These are phyloP conservation scores for Chaetomium sp. DNA, from an alignment of 2,329 filamentous ascomycete species.

Conservation along the genomic window DNA sequence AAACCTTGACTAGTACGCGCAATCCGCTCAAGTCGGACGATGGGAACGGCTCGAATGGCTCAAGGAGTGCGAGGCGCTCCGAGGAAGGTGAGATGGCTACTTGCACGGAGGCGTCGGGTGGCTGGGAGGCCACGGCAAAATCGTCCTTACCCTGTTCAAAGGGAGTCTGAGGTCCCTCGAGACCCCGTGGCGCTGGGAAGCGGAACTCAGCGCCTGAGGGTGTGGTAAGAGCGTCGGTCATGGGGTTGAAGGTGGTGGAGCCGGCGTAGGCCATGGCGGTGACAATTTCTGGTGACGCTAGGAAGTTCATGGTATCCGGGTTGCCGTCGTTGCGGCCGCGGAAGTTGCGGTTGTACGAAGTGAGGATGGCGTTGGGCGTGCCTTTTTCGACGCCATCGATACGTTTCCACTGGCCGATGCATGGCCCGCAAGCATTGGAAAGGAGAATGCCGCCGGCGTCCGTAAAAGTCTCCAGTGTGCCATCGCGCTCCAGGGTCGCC, in stretches of 20 bases:
- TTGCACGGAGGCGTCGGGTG: slow-evolving; percentile 62
- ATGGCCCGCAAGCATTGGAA: slow-evolving; percentile 91
- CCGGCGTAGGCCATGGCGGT: slow-evolving; percentile 94
- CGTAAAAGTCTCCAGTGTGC: slow-evolving; percentile 78
- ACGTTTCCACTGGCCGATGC: slow-evolving; percentile 92
- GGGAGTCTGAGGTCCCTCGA: slow-evolving; percentile 52
- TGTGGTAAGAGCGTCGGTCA: slow-evolving; percentile 77
- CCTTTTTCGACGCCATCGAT: slow-evolving; percentile 81
- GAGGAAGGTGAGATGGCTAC: slow-evolving; percentile 84
- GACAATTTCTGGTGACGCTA: slow-evolving; percentile 92
- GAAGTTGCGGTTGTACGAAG: slow-evolving; percentile 98
- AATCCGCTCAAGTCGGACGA: slow-evolving; percentile 65
- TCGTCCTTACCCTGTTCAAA: slow-evolving; percentile 73
- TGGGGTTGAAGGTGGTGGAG: slow-evolving; percentile 89
- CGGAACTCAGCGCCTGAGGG: slow-evolving; percentile 76
- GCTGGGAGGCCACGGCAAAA: slow-evolving; percentile 66
- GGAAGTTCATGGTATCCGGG: slow-evolving; percentile 95
- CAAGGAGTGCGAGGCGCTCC: slow-evolving; percentile 79
- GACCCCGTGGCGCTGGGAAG: slow-evolving; percentile 73
- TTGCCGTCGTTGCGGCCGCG: slow-evolving; percentile 96
- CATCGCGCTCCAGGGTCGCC: slow-evolving; percentile 83
- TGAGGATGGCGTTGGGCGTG: slow-evolving; percentile 87
- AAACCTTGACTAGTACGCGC: slow-evolving; percentile 88
- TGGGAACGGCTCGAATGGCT: slow-evolving; percentile 85
- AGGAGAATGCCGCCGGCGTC: slow-evolving; percentile 82